Evolutionary conservation across 352 stramenopile genomes (phyloP).

Genomic region (Phytophthora pistaciae): DNA sequence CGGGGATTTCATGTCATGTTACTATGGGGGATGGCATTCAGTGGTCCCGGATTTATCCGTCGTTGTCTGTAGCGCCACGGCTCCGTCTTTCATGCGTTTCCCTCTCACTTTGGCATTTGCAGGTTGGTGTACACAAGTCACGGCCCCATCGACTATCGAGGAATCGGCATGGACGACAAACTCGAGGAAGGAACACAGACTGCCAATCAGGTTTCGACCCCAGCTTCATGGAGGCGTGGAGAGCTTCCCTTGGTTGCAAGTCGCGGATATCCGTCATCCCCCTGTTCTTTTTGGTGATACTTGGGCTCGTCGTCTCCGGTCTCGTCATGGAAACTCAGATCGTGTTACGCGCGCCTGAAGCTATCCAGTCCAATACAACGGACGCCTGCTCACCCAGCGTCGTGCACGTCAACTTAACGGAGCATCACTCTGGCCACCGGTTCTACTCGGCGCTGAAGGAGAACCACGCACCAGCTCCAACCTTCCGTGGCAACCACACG

Average conservation of each 20-base stretch:
- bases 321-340: conserved; percentile 14
- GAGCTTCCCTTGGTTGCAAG: neutral
- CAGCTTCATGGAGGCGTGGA: neutral
- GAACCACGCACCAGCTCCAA: conserved; percentile 10
- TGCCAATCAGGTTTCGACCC: neutral
- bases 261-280: conserved; percentile 3
- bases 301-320: conserved; percentile 14
- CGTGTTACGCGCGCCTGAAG: conserved; percentile 8
- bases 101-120: neutral
- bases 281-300: conserved; percentile 13
- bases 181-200: conserved; percentile 3
- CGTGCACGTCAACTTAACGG: neutral
- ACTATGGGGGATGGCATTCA: too few species aligned
- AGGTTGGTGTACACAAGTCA: neutral
- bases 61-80: too few species aligned
- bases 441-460: conserved; percentile 23
- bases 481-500: conserved; percentile 27
- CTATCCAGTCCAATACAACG: neutral
- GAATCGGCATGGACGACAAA: conserved; percentile 2
- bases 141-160: neutral
- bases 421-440: conserved; percentile 18
- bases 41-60: too few species aligned
- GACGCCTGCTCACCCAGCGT: conserved; percentile 9
- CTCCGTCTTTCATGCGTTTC: neutral
- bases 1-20: too few species aligned